Evolutionary conservation across 768 basidiomycete species (phyloP), one percentile per base, ranked within the genome.

Genomic region (Tricholoma saponaceum): DNA sequence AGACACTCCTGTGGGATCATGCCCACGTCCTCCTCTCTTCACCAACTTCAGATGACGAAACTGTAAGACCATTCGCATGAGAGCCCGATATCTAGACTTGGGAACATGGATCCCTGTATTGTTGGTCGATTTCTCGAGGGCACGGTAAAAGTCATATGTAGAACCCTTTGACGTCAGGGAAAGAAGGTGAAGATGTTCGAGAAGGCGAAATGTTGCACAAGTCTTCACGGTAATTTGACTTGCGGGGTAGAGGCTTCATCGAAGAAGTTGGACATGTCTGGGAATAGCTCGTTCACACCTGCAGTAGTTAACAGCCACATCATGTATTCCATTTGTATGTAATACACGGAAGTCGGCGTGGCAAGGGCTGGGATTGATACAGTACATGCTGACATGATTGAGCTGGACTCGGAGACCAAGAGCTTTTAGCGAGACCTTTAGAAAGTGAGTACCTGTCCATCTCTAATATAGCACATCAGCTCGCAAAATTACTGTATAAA

Each of bases 71-170:
- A 66, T 60, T 2, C 58, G 26, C 25, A 59, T 10, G 23, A 68
- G 62, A 14, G 55, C 56, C 7, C 50, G n/a, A 16, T 67, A 67
- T 5, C 56, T 55, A 32, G 30, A 59, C 14, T 25, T n/a, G 8
- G 28, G 25, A 25, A 20, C 12, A 26, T 32, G 3, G 7, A 37
- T 22, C 41, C 70, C 70, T 0, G 67, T 62, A 35, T 74, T 72
- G 39, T 74, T 61, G 0, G 63, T 69, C 16, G 53, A 37, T 0
- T 61, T 56, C 1, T 62, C 59, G 0, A 76, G 44, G 0, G 67
- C 49, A 7, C 41, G 55, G 56, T 71, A 74, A 54, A 61, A 76
- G 5, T 78, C 69, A 33, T 69, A 71, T 0, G 58, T 56, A 0
- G 69, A 68, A 0, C 62, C 20, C 44, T 76, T 75, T 6, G 71